Conservation (phyloP, 2,329 filamentous ascomycete genomes). For the Fonsecaea monophora region DNA sequence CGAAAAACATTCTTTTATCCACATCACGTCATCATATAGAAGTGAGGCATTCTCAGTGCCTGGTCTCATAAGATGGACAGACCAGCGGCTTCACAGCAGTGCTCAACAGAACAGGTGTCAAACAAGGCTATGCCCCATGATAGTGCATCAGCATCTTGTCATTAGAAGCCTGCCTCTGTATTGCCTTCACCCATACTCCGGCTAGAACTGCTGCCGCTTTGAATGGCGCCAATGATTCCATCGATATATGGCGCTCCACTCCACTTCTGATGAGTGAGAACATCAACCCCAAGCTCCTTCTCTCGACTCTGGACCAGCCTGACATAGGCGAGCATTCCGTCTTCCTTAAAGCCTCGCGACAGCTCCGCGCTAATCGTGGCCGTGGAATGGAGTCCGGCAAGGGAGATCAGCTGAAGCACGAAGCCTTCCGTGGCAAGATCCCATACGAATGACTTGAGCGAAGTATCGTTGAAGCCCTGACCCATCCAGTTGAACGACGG, state of each 20-base stretch:
- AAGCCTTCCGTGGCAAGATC: conserved; percentile 88
- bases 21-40: background rate
- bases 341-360: conserved; percentile 79
- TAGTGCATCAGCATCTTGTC: background rate
- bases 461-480: conserved; percentile 84
- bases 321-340: conserved; percentile 98
- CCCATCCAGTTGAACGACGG: conserved; percentile 99
- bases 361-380: conserved; percentile 75
- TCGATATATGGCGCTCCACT: conserved; percentile 79
- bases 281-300: conserved; percentile 88
- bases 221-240: conserved; percentile 85
- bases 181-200: conserved; percentile 96
- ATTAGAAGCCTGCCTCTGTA: conserved; percentile 67
- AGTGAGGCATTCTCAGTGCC: background rate
- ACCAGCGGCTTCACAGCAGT: background rate
- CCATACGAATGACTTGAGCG: conserved; percentile 92
- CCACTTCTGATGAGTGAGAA: conserved; percentile 90
- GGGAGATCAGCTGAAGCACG: conserved; percentile 68
- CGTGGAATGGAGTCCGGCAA: conserved; percentile 69
- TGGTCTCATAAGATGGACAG: background rate
- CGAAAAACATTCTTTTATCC: background rate
- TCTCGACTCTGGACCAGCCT: conserved; percentile 86
- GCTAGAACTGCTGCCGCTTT: conserved; percentile 86
- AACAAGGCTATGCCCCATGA: background rate
- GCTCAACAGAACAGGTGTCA: background rate